Conservation (phyloP, 306 rosid species). For the Pterocarpus santalinus region DNA sequence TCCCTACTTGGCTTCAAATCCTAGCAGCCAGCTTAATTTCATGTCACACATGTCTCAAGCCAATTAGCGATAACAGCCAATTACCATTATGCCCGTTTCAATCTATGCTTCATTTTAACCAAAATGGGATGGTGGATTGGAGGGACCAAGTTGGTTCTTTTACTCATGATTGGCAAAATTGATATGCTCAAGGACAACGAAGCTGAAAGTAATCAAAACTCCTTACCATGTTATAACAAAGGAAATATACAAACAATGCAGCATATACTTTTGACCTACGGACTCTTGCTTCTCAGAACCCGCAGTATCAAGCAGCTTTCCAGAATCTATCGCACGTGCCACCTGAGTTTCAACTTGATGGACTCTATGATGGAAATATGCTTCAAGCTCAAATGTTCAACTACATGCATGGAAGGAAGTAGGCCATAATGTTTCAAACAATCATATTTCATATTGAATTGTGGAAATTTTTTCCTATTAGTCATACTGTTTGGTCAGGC, state of each 20-base stretch:
- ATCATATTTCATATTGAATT: background rate
- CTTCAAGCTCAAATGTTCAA: slow-evolving; percentile 15
- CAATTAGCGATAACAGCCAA: background rate
- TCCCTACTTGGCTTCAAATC: slow-evolving; percentile 1
- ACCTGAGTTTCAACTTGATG: slow-evolving; percentile 6
- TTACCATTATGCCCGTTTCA: background rate
- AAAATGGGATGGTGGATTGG: slow-evolving; percentile 21
- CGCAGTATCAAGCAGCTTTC: background rate
- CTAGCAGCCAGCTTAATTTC: slow-evolving; percentile 19
- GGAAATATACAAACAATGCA: slow-evolving; percentile 27
- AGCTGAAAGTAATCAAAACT: background rate
- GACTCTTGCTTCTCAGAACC: slow-evolving; percentile 8
- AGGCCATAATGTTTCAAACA: background rate
- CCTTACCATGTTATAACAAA: background rate
- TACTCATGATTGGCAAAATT: background rate
- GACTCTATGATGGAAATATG: slow-evolving; percentile 6
- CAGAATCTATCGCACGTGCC: background rate
- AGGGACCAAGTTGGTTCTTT: background rate
- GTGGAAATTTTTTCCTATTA: too few species aligned
- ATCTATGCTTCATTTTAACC: slow-evolving; percentile 9
- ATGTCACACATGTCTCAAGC: background rate
- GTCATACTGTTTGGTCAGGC: background rate
- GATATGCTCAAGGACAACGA: slow-evolving; percentile 12
- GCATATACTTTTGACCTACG: background rate
- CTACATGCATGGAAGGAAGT: slow-evolving; percentile 16